Conservation (phyloP, 345 rosid species). For the Gossypium anomalum region DNA sequence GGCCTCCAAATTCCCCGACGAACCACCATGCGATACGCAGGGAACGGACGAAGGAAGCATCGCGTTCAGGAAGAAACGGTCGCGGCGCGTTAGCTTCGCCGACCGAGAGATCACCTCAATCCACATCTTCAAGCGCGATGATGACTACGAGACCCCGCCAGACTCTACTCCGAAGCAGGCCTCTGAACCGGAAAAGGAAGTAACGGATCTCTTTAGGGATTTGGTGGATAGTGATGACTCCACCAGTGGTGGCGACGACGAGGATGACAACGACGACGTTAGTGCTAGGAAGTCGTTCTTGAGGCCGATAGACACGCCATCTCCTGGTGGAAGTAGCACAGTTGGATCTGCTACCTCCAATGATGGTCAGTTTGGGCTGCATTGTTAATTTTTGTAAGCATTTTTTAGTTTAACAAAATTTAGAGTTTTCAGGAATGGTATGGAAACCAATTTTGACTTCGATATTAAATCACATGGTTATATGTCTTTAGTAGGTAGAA, state of each 20-base stretch:
- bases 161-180: slow-evolving; percentile 27
- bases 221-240: slow-evolving; percentile 57
- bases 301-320: slow-evolving; percentile 59
- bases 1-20: slow-evolving; percentile 46
- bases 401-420: not conserved
- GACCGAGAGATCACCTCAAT: slow-evolving; percentile 89
- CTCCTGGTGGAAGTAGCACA: slow-evolving; percentile 74
- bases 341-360: slow-evolving; percentile 67
- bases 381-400: not conserved
- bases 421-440: not conserved
- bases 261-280: slow-evolving; percentile 30
- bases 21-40: slow-evolving; percentile 38
- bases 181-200: slow-evolving; percentile 31
- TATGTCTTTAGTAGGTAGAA: not conserved
- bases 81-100: slow-evolving; percentile 95
- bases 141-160: slow-evolving; percentile 74
- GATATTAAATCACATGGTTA: not conserved
- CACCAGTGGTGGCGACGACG: slow-evolving; percentile 16
- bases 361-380: slow-evolving; percentile 45
- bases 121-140: slow-evolving; percentile 88
- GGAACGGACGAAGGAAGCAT: slow-evolving; percentile 72
- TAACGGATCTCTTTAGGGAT: slow-evolving; percentile 48
- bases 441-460: not conserved
- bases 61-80: slow-evolving; percentile 59
- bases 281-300: slow-evolving; percentile 50